Evolutionary conservation across 1,284 basidiomycete species (phyloP), one percentile per base, ranked within the genome.

Genomic region (Apiotrichum brassicae): DNA sequence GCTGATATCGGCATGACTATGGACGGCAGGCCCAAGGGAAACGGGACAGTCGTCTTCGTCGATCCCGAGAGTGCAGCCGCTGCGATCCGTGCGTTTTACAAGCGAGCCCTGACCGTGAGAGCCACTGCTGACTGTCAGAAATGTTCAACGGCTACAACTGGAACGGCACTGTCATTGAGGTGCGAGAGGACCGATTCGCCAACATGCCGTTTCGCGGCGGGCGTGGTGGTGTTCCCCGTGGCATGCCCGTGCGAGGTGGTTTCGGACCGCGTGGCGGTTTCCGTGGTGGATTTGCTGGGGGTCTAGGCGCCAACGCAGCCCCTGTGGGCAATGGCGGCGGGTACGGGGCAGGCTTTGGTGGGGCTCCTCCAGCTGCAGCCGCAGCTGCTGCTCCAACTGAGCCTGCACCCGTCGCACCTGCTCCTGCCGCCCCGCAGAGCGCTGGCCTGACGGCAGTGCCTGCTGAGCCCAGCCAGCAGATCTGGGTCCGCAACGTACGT

Each of bases 91-190:
- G 61, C 37, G 87, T 64, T 2, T 9, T 65, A 13, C 33, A 36
- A n/a, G 22, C 16, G 41, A 40, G 30, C 36, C 42, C 32, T 12
- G 33, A 56, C 28, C 14, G 28, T n/a, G n/a, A n/a, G n/a, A n/a
- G n/a, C n/a, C n/a, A n/a, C n/a, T n/a, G 46, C 18, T 41, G 25
- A 30, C 19, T 16, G 50, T 11, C 59, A 91, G 90, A 76, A 62
- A 92, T 93, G 87, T 94, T 90, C 73, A 85, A 94, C 58, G 89
- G 89, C 25, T 93, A 86, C 63, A 89, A 94, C 56, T 94, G 90
- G 87, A 91, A 91, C 66, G 90, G 90, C 16, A 86, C 86, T 47
- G 82, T 83, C 1, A 82, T 97, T 22, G 92, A 95, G 77, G 92
- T 95, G 34, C 85, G 90, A 59, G 89, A 93, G 85, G 91, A 95